A percentile compares a stretch with the other conserved stretches of the same genome.
Evolutionary conservation across 805 yeast species (phyloP).

Genomic region (Nakazawaea molendinolei): DNA sequence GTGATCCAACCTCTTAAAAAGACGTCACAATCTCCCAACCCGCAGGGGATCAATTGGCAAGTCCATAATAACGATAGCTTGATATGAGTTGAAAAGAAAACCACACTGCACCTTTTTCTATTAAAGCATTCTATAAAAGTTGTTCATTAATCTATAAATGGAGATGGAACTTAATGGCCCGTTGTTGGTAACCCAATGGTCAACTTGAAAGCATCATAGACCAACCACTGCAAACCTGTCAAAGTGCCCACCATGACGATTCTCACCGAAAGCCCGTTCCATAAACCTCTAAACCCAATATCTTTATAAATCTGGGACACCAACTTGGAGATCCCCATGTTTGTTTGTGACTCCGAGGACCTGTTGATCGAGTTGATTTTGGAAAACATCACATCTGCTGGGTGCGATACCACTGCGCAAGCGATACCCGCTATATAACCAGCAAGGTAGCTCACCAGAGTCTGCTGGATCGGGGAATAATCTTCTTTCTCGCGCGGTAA

Average conservation of each 20-base stretch:
- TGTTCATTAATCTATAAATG: neutral
- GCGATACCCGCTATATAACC: slow-evolving; percentile 12
- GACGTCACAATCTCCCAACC: slow-evolving; percentile 1
- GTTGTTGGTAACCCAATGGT: slow-evolving; percentile 12
- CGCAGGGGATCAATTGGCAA: neutral
- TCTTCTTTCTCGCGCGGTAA: slow-evolving; percentile 9
- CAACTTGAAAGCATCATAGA: slow-evolving; percentile 10
- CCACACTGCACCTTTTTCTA: neutral
- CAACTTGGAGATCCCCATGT: neutral
- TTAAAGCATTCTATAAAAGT: neutral
- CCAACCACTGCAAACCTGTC: slow-evolving; percentile 13
- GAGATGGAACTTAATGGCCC: slow-evolving; percentile 6
- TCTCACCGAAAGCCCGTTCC: slow-evolving; percentile 11
- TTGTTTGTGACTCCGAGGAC: neutral
- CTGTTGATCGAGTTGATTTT: slow-evolving; percentile 8
- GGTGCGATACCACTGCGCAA: slow-evolving; percentile 11
- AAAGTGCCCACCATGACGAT: slow-evolving; percentile 13
- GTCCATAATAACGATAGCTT: slow-evolving; percentile 6
- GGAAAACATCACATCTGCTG: slow-evolving; percentile 12
- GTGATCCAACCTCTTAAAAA: slow-evolving; percentile 10
- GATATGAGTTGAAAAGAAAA: slow-evolving; percentile 4
- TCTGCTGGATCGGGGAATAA: slow-evolving; percentile 9
- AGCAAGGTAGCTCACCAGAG: slow-evolving; percentile 8
- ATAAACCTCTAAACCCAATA: slow-evolving; percentile 12
- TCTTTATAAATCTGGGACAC: slow-evolving; percentile 10